Conservation (phyloP, 2,329 filamentous ascomycete species). For the Penicillium rolfsii region DNA sequence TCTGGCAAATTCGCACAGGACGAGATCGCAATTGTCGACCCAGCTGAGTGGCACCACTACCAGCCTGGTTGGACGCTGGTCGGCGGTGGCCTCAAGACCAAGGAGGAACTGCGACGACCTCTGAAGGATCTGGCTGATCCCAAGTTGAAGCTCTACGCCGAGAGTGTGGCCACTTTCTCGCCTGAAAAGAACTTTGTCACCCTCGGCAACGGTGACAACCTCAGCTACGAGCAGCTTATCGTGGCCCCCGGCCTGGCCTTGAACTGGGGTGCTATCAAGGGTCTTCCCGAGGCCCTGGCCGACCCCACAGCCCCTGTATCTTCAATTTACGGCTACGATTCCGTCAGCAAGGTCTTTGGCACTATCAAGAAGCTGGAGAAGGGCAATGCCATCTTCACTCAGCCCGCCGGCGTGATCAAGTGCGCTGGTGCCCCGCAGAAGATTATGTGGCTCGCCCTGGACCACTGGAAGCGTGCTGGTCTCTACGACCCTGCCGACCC, state of each 20-base stretch:
- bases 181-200: constrained; percentile 62
- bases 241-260: constrained; percentile 63
- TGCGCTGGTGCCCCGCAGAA: constrained; percentile 66
- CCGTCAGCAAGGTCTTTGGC: constrained; percentile 57
- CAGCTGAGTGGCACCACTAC: constrained; percentile 66
- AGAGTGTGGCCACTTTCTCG: constrained; percentile 54
- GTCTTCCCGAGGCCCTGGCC: constrained; percentile 60
- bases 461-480: constrained; percentile 60
- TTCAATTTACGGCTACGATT: constrained; percentile 62
- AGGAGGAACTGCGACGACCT: constrained; percentile 59
- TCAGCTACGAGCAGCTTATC: constrained; percentile 67
- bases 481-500: constrained; percentile 52
- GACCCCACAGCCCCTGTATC: constrained; percentile 55
- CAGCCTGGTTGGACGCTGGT: constrained; percentile 73
- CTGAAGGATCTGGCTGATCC: constrained; percentile 58
- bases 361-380: constrained; percentile 53
- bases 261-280: constrained; percentile 57
- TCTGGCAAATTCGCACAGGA: constrained; percentile 59
- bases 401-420: constrained; percentile 62
- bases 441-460: constrained; percentile 64
- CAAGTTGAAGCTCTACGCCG: constrained; percentile 65
- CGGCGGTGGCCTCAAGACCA: constrained; percentile 66
- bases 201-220: constrained; percentile 57
- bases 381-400: constrained; percentile 62
- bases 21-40: constrained; percentile 68